Evolutionary conservation across 331 rosid species (phyloP), one percentile per base, ranked within the genome.

Genomic region (Acacia pycnantha): DNA sequence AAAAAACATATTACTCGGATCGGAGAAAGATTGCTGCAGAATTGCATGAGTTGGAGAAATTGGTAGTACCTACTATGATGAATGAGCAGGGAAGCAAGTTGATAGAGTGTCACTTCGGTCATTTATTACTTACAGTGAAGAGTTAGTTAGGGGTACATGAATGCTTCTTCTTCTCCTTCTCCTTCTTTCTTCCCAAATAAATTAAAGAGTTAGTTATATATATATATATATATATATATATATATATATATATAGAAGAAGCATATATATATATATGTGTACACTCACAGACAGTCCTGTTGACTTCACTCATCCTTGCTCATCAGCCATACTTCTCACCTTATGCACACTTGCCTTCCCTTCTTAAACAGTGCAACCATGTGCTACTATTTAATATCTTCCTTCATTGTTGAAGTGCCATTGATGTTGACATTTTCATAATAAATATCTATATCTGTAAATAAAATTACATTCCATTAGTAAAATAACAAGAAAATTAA

Each of bases 301-400:
- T 5, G 1, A 53, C 48, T 48, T 43, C 22, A 26, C 35, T 70
- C 22, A 31, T 37, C 62, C 10, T 73, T 9, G 59, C 73, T 56
- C 15, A 3, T 71, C 50, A 85, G 48, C 83, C 78, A 66, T 81
- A 33, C 73, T 47, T 27, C 78, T 77, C 81, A 81, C 83, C 88
- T 77, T 81, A 65, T 65, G 40, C 69, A 4, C 43, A 69, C 68
- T 13, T 13, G 31, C 29, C 37, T 44, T 37, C 29, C 33, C 26
- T 14, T 40, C 10, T 69, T 21, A n/a, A 24, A 69, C 9, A 11
- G 18, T 70, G 56, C 56, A 8, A 61, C 79, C 91, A 87, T 70
- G 88, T 82, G 86, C 64, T 54, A 56, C 69, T 77, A 85, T 83
- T 89, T 59, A 88, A 77, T 67, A 67, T 35, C 76, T 76, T 78